phyloP scores from a whole-genome alignment of 73 alveolate genomes.

The Durusdinium trenchii region DNA sequence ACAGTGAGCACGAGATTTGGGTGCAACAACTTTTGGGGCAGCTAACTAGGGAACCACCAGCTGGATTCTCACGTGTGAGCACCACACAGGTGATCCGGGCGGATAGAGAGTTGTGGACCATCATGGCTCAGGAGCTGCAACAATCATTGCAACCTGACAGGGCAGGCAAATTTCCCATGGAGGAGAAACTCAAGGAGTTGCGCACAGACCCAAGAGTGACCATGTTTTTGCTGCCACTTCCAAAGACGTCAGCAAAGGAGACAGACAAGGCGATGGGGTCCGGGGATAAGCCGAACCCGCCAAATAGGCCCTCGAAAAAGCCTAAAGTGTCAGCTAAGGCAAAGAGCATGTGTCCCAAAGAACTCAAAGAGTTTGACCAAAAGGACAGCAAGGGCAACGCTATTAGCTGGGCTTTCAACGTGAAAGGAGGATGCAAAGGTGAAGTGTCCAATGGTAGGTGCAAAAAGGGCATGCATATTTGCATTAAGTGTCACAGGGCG shows the following conservation, averaged over 20 bases:
- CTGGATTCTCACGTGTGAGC: background rate
- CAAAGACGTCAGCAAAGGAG: too few species aligned
- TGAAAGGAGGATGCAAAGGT: background rate
- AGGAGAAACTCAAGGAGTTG: background rate
- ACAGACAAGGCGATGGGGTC: too few species aligned
- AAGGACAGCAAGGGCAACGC: background rate
- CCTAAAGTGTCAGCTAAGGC: background rate
- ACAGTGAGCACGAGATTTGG: background rate
- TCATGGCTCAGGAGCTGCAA: background rate
- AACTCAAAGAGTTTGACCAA: background rate
- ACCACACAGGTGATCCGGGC: background rate
- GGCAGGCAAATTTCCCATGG: background rate
- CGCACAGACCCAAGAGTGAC: background rate
- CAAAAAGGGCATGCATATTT: background rate
- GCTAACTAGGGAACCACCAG: background rate
- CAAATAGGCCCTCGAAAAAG: too few species aligned
- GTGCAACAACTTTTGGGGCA: background rate
- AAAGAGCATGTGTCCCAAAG: background rate
- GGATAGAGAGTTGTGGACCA: background rate
- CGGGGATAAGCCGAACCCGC: too few species aligned
- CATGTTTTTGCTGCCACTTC: slow-evolving; percentile 4
- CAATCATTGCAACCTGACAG: background rate
- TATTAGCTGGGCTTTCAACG: slow-evolving; percentile 24
- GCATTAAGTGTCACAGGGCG: slow-evolving; percentile 12
- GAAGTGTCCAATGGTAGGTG: background rate